Base-by-base conservation (phyloP, 2,329 filamentous ascomycete species). In the Beauveria scarabaeidicola region DNA sequence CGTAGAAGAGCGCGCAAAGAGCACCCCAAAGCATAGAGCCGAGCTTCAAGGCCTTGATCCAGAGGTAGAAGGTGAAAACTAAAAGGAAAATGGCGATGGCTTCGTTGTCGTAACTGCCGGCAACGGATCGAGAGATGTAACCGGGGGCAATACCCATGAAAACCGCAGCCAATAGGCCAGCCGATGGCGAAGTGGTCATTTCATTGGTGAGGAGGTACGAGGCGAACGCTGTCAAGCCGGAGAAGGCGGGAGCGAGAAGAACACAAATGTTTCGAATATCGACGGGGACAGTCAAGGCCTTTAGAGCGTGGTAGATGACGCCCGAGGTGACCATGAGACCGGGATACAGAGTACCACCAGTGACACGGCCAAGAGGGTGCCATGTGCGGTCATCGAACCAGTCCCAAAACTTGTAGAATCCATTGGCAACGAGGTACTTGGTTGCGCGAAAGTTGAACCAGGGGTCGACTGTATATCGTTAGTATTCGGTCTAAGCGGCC, bases 381-480 rank as follows among this genome's bases (percentile, higher is more conserved):
- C 94, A 99, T 85, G 94, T 99, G 79, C 94, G 87, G 80, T 99
- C 94, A 76, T 99, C 94, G 72, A 99, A 99, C 94, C 94, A 99
- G 75, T 99, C 93, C 94, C 94, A 99, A 74, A 99, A 99, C 75
- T 89, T 91, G 76, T 96, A 95, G 78, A 99, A 97, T 69, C 94
- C 94, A 86, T 99, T 85, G 71, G 93, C 85, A 59, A 99, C 90
- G 59, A 99, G 84, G 71, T 99, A 97, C 77, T 97, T 97, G 60
- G 94, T 97, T 66, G 94, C 94, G 75, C 94, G 84, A 77, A 99
- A 99, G 77, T 99, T 99, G 80, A 99, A 99, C 94, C 94, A 99
- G 40, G 94, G 94, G 77, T 99, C 94, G 78, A 99, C 93, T 99
- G 48, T 70, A 54, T 46, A 65, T 23, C 27, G 66, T 72, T 66